These are phyloP conservation scores for Acaromyces ingoldii DNA, from an alignment of 1,284 basidiomycete genomes.

Conservation along the genomic window DNA sequence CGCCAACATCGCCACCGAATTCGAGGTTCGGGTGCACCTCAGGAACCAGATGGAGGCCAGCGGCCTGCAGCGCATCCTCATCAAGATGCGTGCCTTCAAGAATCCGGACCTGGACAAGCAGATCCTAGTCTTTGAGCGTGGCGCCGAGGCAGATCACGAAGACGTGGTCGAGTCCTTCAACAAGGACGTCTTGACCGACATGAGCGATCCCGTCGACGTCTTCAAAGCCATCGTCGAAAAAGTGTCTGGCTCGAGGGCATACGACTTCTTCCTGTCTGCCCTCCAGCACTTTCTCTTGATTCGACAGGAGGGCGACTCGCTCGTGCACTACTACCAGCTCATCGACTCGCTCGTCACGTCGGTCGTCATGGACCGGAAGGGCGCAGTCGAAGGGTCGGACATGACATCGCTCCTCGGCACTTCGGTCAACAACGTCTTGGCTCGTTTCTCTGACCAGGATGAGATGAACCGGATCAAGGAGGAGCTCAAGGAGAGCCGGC, in stretches of 20 bases:
- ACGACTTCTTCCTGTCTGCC: conserved; percentile 81
- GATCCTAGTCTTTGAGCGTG: conserved; percentile 64
- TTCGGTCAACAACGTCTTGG: conserved; percentile 81
- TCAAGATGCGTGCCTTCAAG: conserved; percentile 66
- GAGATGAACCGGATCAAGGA: conserved; percentile 63
- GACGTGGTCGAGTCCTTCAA: conserved; percentile 73
- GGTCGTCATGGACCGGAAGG: conserved; percentile 82
- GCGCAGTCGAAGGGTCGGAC: conserved; percentile 59
- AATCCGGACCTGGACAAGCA: conserved; percentile 65
- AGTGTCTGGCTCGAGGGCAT: conserved; percentile 70
- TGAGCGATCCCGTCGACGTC: conserved; percentile 78
- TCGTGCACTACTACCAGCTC: conserved; percentile 83
- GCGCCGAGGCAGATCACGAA: conserved; percentile 72
- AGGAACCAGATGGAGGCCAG: conserved; percentile 82
- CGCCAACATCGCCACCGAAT: conserved; percentile 43
- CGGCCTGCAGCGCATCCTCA: conserved; percentile 71
- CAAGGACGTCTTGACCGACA: conserved; percentile 68
- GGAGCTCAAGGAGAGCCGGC: conserved; percentile 67
- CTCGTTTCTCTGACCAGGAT: conserved; percentile 87
- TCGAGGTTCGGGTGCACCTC: conserved; percentile 77
- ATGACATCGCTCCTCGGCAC: conserved; percentile 81
- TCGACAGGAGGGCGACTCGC: conserved; percentile 68
- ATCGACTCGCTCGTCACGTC: conserved; percentile 89
- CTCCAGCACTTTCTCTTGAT: conserved; percentile 90
- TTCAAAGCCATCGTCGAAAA: conserved; percentile 73